Conservation (phyloP, 2,329 filamentous ascomycete genomes). For the Alternaria burnsii region DNA sequence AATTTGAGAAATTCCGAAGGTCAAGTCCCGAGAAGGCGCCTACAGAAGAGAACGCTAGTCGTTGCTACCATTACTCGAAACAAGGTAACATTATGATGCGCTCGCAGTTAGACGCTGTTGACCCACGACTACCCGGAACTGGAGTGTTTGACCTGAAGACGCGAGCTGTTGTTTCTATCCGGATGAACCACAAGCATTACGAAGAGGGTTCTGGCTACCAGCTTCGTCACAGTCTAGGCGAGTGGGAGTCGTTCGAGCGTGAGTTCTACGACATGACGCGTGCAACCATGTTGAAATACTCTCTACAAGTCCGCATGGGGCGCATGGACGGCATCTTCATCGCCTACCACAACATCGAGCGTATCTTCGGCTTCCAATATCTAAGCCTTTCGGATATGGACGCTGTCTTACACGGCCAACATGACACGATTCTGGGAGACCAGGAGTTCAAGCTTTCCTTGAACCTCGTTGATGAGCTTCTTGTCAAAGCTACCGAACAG, state of each 20-base stretch:
- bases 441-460: constrained; percentile 86
- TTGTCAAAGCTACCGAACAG: constrained; percentile 76
- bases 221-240: constrained; percentile 76
- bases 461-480: constrained; percentile 76
- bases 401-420: constrained; percentile 81
- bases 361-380: constrained; percentile 98
- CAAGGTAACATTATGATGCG: constrained; percentile 91
- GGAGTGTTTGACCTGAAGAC: constrained; percentile 98
- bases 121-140: constrained; percentile 83
- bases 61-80: constrained; percentile 83
- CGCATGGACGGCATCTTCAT: constrained; percentile 99
- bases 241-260: constrained; percentile 90
- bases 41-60: constrained; percentile 66
- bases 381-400: constrained; percentile 89
- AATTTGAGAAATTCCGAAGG: constrained; percentile 82
- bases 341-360: constrained; percentile 91
- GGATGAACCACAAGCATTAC: constrained; percentile 80
- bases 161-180: constrained; percentile 86
- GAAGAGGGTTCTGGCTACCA: constrained; percentile 85
- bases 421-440: constrained; percentile 73
- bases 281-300: constrained; percentile 94
- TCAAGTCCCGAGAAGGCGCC: constrained; percentile 68
- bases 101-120: constrained; percentile 91
- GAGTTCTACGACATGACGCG: constrained; percentile 98
- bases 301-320: constrained; percentile 93